Evolutionary conservation across 148 eudicot species (phyloP), one percentile per base, ranked within the genome.

Genomic region (Nepenthes gracilis): DNA sequence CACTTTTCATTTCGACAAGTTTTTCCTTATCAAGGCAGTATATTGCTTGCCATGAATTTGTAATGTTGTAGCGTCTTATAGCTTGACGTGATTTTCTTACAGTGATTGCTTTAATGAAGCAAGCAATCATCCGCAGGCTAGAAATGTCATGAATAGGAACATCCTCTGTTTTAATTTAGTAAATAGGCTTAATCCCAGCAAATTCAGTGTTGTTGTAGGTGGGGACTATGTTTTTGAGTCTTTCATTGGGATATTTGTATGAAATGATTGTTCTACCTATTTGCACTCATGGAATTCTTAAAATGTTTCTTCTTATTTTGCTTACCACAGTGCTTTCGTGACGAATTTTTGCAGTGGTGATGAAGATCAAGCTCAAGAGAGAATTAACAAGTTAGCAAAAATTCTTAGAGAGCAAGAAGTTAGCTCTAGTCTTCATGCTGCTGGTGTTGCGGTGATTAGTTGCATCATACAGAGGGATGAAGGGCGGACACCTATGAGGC

Each of bases 311-410:
- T 49, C 53, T 5, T 45, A 45, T 49, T 6, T 49, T 49, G 6
- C 43, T 71, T 54, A 57, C 50, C 50, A 33, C 40, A 49, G 57
- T 63, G 15, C 53, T 33, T 60, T 57, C 58, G 36, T 66, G 67
- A 67, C 48, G 45, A 43, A 52, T 51, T 49, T 45, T 4, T 76
- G 73, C 84, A 94, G 99, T 80, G 97, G 99, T 35, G 99, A 94
- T 68, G 99, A 94, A 75, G 99, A 94, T 75, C 99, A 94, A 73
- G 99, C 99, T 75, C 99, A 94, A 80, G 95, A 89, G 80, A 85
- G 99, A 77, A 70, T 94, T 33, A 79, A 94, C 72, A 94, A 78
- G 81, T 59, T 94, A 72, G 93, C 92, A 59, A 94, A 94, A 77
- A 89, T 81, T 75, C 78, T 94, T 10, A 80, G 80, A 69, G 97